Base-by-base conservation (phyloP, 176 grass and related monocot species). In the Musa acuminata region DNA sequence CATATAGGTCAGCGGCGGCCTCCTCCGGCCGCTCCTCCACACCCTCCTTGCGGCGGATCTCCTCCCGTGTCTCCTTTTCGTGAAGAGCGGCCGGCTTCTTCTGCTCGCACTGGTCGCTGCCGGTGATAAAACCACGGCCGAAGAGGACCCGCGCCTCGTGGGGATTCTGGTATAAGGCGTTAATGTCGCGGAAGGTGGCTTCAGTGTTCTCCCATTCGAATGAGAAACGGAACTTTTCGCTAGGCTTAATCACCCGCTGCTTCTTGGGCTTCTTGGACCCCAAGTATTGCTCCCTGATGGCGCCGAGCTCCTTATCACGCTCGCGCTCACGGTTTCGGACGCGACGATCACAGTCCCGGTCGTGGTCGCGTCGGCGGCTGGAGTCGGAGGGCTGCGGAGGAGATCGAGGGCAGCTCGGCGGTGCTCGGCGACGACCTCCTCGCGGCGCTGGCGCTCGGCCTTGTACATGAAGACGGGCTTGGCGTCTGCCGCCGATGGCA, bases 201-300 rank as follows among this genome's bases (percentile, higher is more conserved):
- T 97, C 94, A 0, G 94, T 97, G 83, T 97, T 93, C 73, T 97
- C 94, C 90, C 94, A 97, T 53, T 93, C 94, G 25, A 93, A 97
- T 5, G 94, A 97, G 80, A 97, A 97, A 19, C 94, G 87, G 74
- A 97, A 97, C 74, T 97, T 97, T 83, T 97, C 94, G 0, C 90
- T 90, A 43, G 90, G 94, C 82, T 90, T 97, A 65, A 97, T 93
- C 24, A 97, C 94, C 27, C 94, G 73, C 76, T 97, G 73, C 76
- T 97, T 97, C 83, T 97, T 93, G 51, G 90, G 90, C 51, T 93
- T 93, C 75, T 97, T 97, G 49, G 87, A 97, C 5, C 90, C 90
- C 64, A 93, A 81, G 49, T 97, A 97, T 77, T 97, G 90, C 81
- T 97, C 90, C 83, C 91, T 97, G 66, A 97, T 91, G 8, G 87